Evolutionary conservation across 2,329 filamentous ascomycete species (phyloP).

Genomic region (Elsinoe australis): DNA sequence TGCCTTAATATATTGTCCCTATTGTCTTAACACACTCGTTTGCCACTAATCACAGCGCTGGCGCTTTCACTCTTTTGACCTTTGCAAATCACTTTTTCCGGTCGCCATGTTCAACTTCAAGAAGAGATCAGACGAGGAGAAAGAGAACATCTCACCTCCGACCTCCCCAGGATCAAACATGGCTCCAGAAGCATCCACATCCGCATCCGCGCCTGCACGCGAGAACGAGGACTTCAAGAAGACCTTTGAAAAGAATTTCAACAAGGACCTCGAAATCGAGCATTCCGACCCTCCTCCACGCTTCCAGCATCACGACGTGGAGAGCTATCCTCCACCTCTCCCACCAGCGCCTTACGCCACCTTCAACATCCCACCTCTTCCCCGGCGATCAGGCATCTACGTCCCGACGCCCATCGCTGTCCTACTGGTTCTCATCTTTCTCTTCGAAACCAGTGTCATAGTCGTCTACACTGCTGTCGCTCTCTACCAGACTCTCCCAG

Average conservation of each 20-base stretch:
- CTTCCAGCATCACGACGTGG: constrained; percentile 22
- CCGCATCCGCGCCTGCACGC: too few species aligned
- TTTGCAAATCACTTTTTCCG: not conserved
- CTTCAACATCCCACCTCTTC: constrained; percentile 18
- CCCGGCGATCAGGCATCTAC: constrained; percentile 27
- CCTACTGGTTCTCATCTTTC: constrained; percentile 27
- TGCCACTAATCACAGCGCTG: constrained; percentile 6
- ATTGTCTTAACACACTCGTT: not conserved
- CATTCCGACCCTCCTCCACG: constrained; percentile 18
- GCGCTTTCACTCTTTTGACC: too few species aligned
- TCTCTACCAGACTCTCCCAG: constrained; percentile 31
- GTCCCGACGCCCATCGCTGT: constrained; percentile 29
- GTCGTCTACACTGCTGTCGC: constrained; percentile 34
- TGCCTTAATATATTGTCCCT: constrained; percentile 3
- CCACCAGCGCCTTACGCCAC: constrained; percentile 23
- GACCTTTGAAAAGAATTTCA: constrained; percentile 29
- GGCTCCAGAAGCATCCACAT: not conserved
- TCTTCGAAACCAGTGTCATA: constrained; percentile 31
- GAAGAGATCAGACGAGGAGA: too few species aligned
- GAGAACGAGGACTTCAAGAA: constrained; percentile 22
- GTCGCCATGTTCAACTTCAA: constrained; percentile 2
- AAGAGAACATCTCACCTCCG: not conserved
- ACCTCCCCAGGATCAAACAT: not conserved
- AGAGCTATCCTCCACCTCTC: constrained; percentile 22
- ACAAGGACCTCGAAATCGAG: constrained; percentile 28